A percentile compares a stretch with the other conserved stretches of the same genome.
These are phyloP conservation scores for Paecilomyces variotii DNA, from an alignment of 2,329 filamentous ascomycete species.

Conservation along the genomic window DNA sequence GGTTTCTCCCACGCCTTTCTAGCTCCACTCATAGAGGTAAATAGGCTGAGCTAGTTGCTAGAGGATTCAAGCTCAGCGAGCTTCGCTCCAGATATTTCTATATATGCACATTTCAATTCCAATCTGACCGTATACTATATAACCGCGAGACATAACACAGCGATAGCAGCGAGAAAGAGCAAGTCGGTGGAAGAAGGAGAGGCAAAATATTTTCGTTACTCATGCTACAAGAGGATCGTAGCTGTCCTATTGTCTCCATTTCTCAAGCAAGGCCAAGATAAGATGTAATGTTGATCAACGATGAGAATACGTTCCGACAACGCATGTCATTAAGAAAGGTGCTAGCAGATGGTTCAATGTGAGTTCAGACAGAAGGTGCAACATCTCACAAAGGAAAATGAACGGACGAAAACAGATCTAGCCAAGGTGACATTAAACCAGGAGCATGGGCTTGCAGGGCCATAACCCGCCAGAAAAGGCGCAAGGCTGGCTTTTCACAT, in stretches of 20 bases:
- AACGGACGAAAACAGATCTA: not conserved
- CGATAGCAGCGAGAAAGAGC: not conserved
- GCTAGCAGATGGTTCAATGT: not conserved
- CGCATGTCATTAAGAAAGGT: not conserved
- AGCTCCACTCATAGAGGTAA: no score
- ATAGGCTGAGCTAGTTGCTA: no score
- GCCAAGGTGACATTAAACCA: not conserved
- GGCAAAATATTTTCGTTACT: not conserved
- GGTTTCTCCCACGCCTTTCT: no score
- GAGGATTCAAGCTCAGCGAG: no score
- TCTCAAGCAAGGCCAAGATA: not conserved
- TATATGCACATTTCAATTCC: not conserved
- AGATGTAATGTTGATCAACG: not conserved
- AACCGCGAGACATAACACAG: not conserved
- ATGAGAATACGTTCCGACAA: not conserved
- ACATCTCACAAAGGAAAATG: not conserved
- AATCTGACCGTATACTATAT: not conserved
- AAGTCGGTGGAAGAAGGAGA: not conserved
- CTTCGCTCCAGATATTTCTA: not conserved
- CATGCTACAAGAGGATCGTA: not conserved
- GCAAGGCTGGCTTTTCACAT: slow-evolving; percentile 41
- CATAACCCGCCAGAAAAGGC: not conserved
- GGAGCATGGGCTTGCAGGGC: not conserved
- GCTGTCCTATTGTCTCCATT: not conserved
- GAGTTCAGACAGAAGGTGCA: not conserved